Evolutionary conservation across 306 rosid genomes (phyloP), one percentile per base, ranked within the genome.

Genomic region (Glycyrrhiza uralensis): DNA sequence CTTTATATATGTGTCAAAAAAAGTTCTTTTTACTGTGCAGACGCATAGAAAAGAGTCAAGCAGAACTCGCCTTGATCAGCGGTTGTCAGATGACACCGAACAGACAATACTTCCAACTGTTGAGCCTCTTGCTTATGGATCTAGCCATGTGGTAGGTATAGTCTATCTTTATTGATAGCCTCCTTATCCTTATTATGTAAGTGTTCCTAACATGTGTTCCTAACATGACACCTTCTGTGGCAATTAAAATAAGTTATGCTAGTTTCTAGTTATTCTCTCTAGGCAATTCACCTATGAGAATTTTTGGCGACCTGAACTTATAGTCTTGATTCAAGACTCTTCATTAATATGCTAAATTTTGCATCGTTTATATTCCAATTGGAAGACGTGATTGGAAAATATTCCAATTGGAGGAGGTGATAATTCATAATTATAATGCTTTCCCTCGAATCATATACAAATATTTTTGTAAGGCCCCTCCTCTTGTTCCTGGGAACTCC

Each of bases 61-160:
- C 68, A 78, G 66, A 79, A 35, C 82, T 62, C 77, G n/a, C 54
- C 55, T 80, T 22, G 80, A 45, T 68, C 79, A 66, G 69, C 42
- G 65, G 3, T 79, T 52, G 68, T 71, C 75, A 38, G 59, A 58
- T 29, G 74, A 72, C 80, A 26, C 75, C 4, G 92, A 82, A 11
- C 75, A 75, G 80, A 66, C 81, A 66, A 11, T 82, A 64, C 75
- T 84, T 59, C 32, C 91, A 65, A 81, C 85, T 18, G 74, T 74
- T 24, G 89, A 87, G 69, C 96, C 87, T 73, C 87, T 82, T 85
- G 61, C 91, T 66, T 94, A 78, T 62, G 85, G 90, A 80, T 87
- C 95, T 63, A 74, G 66, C 50, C 68, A 87, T 81, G 97, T 81
- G 83, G 98, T 91, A 75, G 64, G 92, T 80, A 66, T 77, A 80